These are phyloP conservation scores for Blastomyces parvus DNA, from an alignment of 2,329 filamentous ascomycete species.

Conservation along the genomic window DNA sequence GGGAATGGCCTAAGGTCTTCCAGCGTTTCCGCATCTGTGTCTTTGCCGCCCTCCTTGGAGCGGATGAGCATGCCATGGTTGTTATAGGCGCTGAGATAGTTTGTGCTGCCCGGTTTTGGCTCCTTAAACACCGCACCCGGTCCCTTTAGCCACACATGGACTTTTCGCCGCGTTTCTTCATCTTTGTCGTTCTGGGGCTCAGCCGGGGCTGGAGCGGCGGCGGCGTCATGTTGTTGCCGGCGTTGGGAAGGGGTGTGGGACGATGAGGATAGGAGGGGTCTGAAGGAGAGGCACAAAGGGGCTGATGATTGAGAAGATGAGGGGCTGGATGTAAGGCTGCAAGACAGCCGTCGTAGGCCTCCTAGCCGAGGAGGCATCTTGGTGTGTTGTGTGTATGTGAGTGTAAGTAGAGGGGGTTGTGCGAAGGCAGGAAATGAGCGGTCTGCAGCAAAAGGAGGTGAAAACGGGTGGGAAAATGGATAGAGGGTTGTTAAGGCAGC, in stretches of 20 bases:
- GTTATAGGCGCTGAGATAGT: constrained; percentile 48
- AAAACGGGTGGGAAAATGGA: not conserved
- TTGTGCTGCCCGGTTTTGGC: constrained; percentile 43
- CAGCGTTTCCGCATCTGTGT: not conserved
- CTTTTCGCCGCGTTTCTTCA: constrained; percentile 1
- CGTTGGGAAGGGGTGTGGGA: constrained; percentile 6
- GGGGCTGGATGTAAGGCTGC: constrained; percentile 19
- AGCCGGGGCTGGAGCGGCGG: not conserved
- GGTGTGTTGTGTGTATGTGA: constrained; percentile 13
- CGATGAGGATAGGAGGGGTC: constrained; percentile 18
- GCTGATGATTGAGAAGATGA: constrained; percentile 24
- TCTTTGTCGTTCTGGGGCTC: not conserved
- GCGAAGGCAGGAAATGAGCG: not conserved
- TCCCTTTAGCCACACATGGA: constrained; percentile 49
- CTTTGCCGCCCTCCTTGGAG: constrained; percentile 27
- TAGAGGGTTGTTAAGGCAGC: constrained; percentile 1
- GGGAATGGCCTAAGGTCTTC: constrained; percentile 55
- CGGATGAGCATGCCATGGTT: constrained; percentile 41
- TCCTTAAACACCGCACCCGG: constrained; percentile 42
- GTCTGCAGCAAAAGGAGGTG: constrained; percentile 7
- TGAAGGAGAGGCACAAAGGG: constrained; percentile 11
- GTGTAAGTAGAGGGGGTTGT: not conserved
- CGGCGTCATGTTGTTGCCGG: not conserved
- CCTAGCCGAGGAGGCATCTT: constrained; percentile 35
- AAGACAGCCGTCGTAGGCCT: constrained; percentile 26